These are phyloP conservation scores for Chlamydomonas reinhardtii DNA, from an alignment of 163 green algal genomes.

Conservation along the genomic window DNA sequence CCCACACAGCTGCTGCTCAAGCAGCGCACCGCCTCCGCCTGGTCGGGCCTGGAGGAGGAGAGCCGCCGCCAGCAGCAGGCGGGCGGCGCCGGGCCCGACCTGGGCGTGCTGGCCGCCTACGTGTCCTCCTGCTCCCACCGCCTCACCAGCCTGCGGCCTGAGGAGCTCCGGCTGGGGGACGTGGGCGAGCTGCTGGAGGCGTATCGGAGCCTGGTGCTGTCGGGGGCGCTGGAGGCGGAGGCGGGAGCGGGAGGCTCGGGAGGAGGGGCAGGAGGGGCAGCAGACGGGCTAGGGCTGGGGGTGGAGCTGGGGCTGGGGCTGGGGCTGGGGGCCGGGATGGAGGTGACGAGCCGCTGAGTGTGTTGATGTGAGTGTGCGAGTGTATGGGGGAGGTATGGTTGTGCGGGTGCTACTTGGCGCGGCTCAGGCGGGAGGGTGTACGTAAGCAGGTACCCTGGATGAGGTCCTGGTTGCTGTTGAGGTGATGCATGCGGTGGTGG, in stretches of 20 bases:
- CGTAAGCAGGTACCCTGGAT: no score
- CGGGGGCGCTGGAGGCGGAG: neutral
- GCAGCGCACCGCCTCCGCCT: neutral
- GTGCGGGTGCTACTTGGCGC: no score
- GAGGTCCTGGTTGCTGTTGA: no score
- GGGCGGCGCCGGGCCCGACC: neutral
- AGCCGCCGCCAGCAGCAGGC: neutral
- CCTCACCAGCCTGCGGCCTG: slow-evolving; percentile 8
- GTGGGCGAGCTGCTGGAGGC: slow-evolving; percentile 11
- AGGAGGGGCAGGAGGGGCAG: no score
- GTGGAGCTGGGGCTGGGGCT: no score
- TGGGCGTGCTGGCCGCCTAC: neutral
- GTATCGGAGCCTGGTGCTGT: slow-evolving; percentile 10
- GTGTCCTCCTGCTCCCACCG: slow-evolving; percentile 12
- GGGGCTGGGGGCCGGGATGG: no score
- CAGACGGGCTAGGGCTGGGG: no score
- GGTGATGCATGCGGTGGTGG: no score
- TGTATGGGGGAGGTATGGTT: no score
- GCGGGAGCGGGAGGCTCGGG: neutral
- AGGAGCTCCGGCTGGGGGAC: slow-evolving; percentile 32
- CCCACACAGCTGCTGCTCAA: neutral
- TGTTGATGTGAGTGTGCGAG: no score
- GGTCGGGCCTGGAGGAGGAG: slow-evolving; percentile 8
- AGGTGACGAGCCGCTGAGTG: no score
- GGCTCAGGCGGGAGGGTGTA: no score